Percentiles rank a stretch among this genome's conserved stretches.
Conservation (phyloP, 768 basidiomycete species). For the Lactarius sp. region DNA sequence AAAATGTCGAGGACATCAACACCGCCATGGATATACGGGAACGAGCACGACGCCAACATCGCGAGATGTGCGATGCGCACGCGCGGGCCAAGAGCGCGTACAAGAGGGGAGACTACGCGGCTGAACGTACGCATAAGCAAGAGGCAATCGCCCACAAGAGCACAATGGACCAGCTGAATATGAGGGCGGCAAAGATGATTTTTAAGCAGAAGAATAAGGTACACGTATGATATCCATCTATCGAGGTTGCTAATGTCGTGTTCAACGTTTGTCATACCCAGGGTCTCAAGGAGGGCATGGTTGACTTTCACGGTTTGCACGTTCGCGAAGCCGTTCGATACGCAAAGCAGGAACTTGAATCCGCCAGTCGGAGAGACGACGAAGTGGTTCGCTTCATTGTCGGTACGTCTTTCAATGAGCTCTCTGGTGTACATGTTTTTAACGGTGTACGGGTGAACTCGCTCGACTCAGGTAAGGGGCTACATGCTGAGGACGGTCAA, state of each 20-base stretch:
- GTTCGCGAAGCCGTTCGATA: slow-evolving; percentile 1
- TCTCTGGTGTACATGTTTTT: background rate
- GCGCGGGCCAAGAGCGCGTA: background rate
- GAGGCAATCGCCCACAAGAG: background rate
- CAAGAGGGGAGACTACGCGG: background rate
- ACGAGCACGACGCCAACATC: background rate
- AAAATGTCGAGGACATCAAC: background rate
- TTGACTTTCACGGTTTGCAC: slow-evolving; percentile 14
- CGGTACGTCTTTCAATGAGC: background rate
- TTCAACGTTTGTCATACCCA: background rate
- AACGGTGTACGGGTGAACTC: background rate
- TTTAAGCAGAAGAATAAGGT: slow-evolving; percentile 17
- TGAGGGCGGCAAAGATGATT: background rate
- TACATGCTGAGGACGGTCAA: background rate
- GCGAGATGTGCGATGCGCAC: background rate
- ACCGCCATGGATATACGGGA: background rate
- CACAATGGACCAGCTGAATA: background rate
- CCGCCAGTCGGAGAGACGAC: background rate
- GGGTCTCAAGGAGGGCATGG: background rate
- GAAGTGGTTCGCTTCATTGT: slow-evolving; percentile 14
- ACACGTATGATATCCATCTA: background rate
- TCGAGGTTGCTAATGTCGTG: background rate
- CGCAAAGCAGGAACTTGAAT: background rate
- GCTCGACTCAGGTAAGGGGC: slow-evolving; percentile 1
- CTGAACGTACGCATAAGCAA: background rate